Evolutionary conservation across 768 basidiomycete species (phyloP), one percentile per base, ranked within the genome.

Genomic region (Gelatoporia subvermispora): DNA sequence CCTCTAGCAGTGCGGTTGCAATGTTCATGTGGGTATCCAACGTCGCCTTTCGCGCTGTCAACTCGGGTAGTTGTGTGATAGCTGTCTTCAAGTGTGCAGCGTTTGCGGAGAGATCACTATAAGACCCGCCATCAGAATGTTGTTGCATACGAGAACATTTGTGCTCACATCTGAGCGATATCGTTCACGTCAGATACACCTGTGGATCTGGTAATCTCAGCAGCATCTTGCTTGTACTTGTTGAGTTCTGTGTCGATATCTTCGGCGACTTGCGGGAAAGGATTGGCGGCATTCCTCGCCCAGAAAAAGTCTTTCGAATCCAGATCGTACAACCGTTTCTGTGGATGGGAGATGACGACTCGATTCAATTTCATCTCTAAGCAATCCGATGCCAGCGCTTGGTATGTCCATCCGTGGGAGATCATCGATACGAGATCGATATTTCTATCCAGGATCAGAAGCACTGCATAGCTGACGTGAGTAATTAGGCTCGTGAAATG

Each of bases 1-100:
- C 85, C 64, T 95, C 93, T 23, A 99, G 72, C 9, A 99, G 70
- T 16, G 94, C 88, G 11, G 94, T 96, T 34, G 95, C 95, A 48
- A 99, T 95, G 68, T 98, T 97, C 94, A 99, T 98, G 64, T 99
- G 96, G 3, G 94, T 93, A 65, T 99, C 96, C 21, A 99, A 78
- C 1, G 90, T 94, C 25, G 93, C 90, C 61, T 99, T 99, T 36
- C 96, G 82, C 3, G 96, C 93, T 3, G 95, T 98, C 43, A 99
- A 73, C 64, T 98, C 96, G 1, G 96, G 96, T 17, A 99, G 74
- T 52, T 93, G 91, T 2, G 94, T 98, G 62, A 99, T 96, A 8
- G 96, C 96, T 0, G 93, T 92, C 70, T 97, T 98, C 43, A 99
- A 72, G 65, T 98, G 88, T 7, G 91, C 76, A 2, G 96, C 93